A percentile compares a stretch with the other conserved stretches of the same genome.
phyloP scores from a whole-genome alignment of 2,329 filamentous ascomycete species.

The Talaromyces sp. region DNA sequence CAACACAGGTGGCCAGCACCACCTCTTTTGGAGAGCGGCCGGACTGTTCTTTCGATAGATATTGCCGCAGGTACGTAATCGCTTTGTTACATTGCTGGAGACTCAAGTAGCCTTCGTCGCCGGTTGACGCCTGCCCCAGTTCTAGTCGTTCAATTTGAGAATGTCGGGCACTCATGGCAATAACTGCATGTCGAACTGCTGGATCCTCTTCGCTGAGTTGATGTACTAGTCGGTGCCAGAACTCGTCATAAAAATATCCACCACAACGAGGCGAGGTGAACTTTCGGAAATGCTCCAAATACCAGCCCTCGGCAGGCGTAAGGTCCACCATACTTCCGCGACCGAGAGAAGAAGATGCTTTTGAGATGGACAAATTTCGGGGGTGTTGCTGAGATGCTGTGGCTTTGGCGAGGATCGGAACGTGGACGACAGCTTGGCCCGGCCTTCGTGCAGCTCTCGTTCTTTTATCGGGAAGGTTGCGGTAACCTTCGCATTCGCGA shows the following conservation, averaged over 20 bases:
- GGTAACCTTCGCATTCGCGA: conserved; percentile 19
- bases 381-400: background rate
- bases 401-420: background rate
- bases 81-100: conserved; percentile 11
- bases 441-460: conserved; percentile 3
- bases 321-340: conserved; percentile 4
- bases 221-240: conserved; percentile 16
- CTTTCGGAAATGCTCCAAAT: conserved; percentile 8
- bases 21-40: conserved; percentile 8
- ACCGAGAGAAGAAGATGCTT: background rate
- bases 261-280: conserved; percentile 8
- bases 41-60: conserved; percentile 1
- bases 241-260: conserved; percentile 12
- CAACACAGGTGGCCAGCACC: conserved; percentile 12
- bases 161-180: conserved; percentile 21
- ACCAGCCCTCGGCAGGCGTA: conserved; percentile 5
- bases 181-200: conserved; percentile 20
- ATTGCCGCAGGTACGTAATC: conserved; percentile 9
- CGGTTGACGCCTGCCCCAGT: background rate
- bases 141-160: conserved; percentile 14
- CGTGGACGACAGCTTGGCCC: background rate
- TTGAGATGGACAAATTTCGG: background rate
- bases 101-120: conserved; percentile 3
- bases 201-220: conserved; percentile 15
- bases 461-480: conserved; percentile 5